Evolutionary conservation across 176 grass and related monocot species (phyloP), one percentile per base, ranked within the genome.

Genomic region (Lolium multiflorum): DNA sequence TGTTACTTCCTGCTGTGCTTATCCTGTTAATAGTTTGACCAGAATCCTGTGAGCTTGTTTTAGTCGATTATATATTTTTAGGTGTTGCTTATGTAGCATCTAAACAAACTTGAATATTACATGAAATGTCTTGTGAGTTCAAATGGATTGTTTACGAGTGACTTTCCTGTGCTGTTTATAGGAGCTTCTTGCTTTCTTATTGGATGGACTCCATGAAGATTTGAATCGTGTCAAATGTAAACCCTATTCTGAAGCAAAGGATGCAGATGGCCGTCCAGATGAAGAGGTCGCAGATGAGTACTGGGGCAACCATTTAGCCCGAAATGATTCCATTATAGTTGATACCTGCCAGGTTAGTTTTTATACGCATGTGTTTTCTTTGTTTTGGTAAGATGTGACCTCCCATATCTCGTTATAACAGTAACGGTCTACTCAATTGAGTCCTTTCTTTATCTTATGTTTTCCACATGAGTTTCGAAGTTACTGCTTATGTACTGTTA

Each of bases 151-250:
- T 81, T 49, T 43, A 76, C n/a, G 51, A 0, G 76, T 51, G 20
- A 59, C 11, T 82, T 85, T 74, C 43, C 26, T 82, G 5, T 84
- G 47, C 25, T 86, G 10, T 61, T 54, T 88, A 3, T 82, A 99
- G 97, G 97, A 99, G 80, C 94, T 99, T 88, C 94, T 96, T 84
- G 90, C 97, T 87, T 99, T 99, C 90, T 83, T 99, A 74, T 93
- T 99, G 85, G 97, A 99, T 85, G 97, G 97, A 74, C 92, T 99
- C 41, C 97, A 99, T 82, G 97, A 99, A 89, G 97, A 96, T 91
- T 90, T 99, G 74, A 99, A 99, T 67, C 88, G 92, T 90, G 97
- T 99, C 21, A 99, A 92, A 93, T 71, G 80, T 28, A 99, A 96
- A 85, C 94, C 97, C 28, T 99, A 99, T 89, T 80, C 87, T 51